A percentile compares a stretch with the other conserved stretches of the same genome.
Conservation (phyloP, 371 early-diverging fungal species). For the Smittium culicis region DNA sequence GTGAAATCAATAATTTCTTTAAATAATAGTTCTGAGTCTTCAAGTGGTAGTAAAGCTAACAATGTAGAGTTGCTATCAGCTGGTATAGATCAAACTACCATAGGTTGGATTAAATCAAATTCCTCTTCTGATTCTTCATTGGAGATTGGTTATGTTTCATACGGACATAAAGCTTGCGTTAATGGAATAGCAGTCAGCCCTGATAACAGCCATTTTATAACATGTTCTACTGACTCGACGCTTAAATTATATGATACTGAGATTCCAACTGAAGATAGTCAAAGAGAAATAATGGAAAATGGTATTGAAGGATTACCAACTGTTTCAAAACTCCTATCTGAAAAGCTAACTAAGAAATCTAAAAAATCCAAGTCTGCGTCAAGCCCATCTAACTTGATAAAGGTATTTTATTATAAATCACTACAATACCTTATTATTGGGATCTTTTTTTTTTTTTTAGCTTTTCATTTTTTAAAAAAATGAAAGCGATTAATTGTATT, state of each 20-base stretch:
- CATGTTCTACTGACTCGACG: constrained; percentile 62
- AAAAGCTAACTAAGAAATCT: too few relatives aligned
- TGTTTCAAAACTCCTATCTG: too few relatives aligned
- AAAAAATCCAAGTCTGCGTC: too few relatives aligned
- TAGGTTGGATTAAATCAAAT: constrained; percentile 19
- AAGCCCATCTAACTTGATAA: too few relatives aligned
- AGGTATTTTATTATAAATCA: too few relatives aligned
- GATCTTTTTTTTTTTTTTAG: too few relatives aligned
- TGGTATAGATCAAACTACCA: constrained; percentile 21
- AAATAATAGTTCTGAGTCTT: constrained; percentile 10
- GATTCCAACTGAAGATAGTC: constrained; percentile 43
- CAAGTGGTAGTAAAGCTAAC: not conserved
- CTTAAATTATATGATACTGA: constrained; percentile 62
- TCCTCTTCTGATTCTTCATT: constrained; percentile 15
- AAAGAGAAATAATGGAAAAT: constrained; percentile 36
- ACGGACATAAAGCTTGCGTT: constrained; percentile 62
- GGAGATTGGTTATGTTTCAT: constrained; percentile 47
- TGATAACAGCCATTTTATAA: constrained; percentile 46
- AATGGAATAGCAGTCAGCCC: constrained; percentile 41
- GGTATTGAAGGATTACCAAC: constrained; percentile 20
- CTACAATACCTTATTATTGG: too few relatives aligned
- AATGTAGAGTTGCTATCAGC: not conserved
- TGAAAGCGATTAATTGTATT: too few relatives aligned
- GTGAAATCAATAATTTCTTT: constrained; percentile 55
- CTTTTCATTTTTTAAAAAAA: too few relatives aligned